A percentile compares a stretch with the other conserved stretches of the same genome.
Evolutionary conservation across 2,329 filamentous ascomycete genomes (phyloP).

Genomic region (Microdochium paspali): DNA sequence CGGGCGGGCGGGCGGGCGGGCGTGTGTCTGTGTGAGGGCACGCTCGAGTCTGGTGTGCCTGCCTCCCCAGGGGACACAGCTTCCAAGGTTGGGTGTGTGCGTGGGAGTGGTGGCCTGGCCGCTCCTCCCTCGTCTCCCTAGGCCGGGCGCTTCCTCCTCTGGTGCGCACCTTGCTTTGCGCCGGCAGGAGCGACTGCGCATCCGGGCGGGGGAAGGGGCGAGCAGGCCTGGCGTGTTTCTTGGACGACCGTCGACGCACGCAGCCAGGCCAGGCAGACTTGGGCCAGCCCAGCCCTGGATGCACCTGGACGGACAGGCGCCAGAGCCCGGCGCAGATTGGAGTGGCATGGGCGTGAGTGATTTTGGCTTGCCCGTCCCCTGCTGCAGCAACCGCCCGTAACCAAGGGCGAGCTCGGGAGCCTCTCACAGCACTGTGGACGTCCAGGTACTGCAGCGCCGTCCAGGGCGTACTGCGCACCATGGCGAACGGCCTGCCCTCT

Average conservation of each 20-base stretch:
- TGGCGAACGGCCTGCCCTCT: neutral
- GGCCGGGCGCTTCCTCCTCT: neutral
- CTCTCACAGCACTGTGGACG: neutral
- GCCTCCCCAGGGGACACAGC: no score
- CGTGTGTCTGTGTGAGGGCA: neutral
- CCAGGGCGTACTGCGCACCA: neutral
- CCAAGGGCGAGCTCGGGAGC: no score
- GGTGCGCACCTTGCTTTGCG: neutral
- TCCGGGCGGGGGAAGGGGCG: neutral
- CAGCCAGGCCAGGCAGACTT: neutral
- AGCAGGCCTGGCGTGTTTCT: neutral
- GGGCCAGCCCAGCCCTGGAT: no score
- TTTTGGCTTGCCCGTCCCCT: neutral
- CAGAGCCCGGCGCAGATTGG: neutral
- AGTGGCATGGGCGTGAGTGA: slow-evolving; percentile 1
- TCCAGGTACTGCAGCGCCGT: neutral
- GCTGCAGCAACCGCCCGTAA: neutral
- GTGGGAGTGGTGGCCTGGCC: neutral
- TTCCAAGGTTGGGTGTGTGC: no score
- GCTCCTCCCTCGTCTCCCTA: neutral
- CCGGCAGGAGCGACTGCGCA: neutral
- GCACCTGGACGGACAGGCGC: neutral
- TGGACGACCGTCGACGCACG: neutral
- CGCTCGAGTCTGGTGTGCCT: neutral
- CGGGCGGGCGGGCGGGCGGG: neutral